Evolutionary conservation across 257 asterid genomes (phyloP), one percentile per base, ranked within the genome.

Genomic region (Echium plantagineum): DNA sequence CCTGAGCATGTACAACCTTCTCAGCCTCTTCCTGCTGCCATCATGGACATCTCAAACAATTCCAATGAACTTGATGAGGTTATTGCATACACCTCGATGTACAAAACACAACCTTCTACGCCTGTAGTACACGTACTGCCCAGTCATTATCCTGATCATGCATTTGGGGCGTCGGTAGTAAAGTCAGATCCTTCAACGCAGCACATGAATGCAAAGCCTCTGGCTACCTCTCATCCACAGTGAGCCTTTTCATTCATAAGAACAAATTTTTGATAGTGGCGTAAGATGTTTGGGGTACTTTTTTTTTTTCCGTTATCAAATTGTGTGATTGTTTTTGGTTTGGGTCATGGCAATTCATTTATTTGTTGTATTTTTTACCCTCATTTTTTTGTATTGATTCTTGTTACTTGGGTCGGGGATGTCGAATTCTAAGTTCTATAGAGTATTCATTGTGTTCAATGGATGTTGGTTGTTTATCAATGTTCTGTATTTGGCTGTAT

Each of bases 101-200:
- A 87, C 74, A 87, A 85, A 74, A 69, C 79, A 66, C 98, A 90
- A 80, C 98, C 98, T 74, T 31, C 85, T 15, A 65, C 71, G 12
- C 94, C 91, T 52, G 38, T 74, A 42, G 26, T 24, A 1, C 26
- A 1, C 3, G 26, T 24, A 24, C 68, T 87, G 75, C 63, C 86
- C 56, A 64, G 87, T 64, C 89, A 80, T 69, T 80, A 71, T 60
- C 85, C 83, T 51, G 66, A 75, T 59, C 26, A 74, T 63, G 62
- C 85, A 71, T 84, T 77, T 63, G 88, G 83, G 63, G 76, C 81
- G 19, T 24, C 70, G 35, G 67, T 75, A 42, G 58, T 75, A 74
- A 64, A 78, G 72, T 59, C 93, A 4, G 95, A 85, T 63, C 75
- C 94, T 67, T 62, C 83, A 5, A 75, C 63, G 57, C 79, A 77